phyloP scores from a whole-genome alignment of 352 stramenopile species.

The Pythium insidiosum region DNA sequence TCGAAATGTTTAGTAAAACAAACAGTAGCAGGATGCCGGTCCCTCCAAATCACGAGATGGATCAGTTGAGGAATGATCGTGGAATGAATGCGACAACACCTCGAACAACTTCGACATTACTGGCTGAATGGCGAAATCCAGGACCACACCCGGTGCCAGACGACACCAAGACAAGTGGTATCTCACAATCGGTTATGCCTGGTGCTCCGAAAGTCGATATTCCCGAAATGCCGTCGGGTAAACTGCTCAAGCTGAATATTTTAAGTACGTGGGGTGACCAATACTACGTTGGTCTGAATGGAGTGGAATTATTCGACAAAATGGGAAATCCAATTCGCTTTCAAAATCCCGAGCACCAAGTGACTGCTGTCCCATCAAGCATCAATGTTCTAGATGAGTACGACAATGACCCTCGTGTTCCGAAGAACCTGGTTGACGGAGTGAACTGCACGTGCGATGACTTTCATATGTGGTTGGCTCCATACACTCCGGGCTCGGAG shows the following conservation, averaged over 20 bases:
- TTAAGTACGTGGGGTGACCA: slow-evolving; percentile 85
- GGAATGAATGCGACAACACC: too few species aligned
- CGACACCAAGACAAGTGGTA: too few species aligned
- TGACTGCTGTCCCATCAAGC: slow-evolving; percentile 58
- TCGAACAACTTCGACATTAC: too few species aligned
- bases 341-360: slow-evolving; percentile 30
- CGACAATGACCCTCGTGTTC: slow-evolving; percentile 57
- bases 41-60: slow-evolving; percentile 12
- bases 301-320: slow-evolving; percentile 84
- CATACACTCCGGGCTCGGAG: slow-evolving; percentile 42
- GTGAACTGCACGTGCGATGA: slow-evolving; percentile 87
- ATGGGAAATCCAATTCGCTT: slow-evolving; percentile 47
- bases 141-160: too few species aligned
- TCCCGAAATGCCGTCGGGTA: slow-evolving; percentile 54
- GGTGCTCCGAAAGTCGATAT: slow-evolving; percentile 28
- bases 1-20: slow-evolving; percentile 79
- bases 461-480: slow-evolving; percentile 88
- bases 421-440: slow-evolving; percentile 75
- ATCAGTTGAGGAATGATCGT: not conserved
- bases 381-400: slow-evolving; percentile 90
- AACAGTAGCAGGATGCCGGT: slow-evolving; percentile 43
- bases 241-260: slow-evolving; percentile 65
- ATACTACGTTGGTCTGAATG: slow-evolving; percentile 87
- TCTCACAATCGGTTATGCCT: too few species aligned
- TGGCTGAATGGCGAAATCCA: too few species aligned